Evolutionary conservation across 148 eudicot species (phyloP), one percentile per base, ranked within the genome.

Genomic region (Amaranthus palmeri): DNA sequence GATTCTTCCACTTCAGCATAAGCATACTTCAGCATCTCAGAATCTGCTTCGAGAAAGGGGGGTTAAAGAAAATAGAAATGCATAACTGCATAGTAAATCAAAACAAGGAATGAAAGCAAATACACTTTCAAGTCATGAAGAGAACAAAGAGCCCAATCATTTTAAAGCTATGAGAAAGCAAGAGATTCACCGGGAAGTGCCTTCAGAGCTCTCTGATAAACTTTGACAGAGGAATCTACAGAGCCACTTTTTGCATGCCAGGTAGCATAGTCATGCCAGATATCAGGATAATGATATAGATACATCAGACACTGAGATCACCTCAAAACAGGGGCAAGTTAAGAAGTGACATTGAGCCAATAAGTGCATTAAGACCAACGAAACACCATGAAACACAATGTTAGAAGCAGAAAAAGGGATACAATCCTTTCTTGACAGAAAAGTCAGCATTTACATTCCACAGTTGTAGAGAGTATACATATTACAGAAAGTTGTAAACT

Each of bases 181-280:
- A 8, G 68, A 75, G 12, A 56, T 14, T 72, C 83, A 96, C 99
- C 99, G 54, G 99, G 99, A 84, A 96, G 96, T 78, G 99, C 99
- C 83, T 96, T 92, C 76, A 92, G 63, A 64, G 97, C 93, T 74
- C 97, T 89, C 65, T 83, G 87, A 73, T 85, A 92, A 75, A 96
- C 88, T 85, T 92, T 96, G 63, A 92, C 72, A 8, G 99, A 96
- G 60, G 99, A 79, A 52, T 96, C 96, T 47, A 82, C 76, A 61
- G 99, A 88, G 75, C 99, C 99, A 83, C 86, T 82, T 86, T 87
- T 92, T 62, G 89, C 93, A 85, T 92, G 97, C 99, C 99, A 96
- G 54, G 83, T 84, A 67, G 97, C 97, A 86, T 92, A 92, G 76
- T 96, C 97, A 67, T 88, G 87, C 99, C 99, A 96, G 82, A 96